Base-by-base conservation (phyloP, 1,284 basidiomycete species). In the Ustilago sp. region DNA sequence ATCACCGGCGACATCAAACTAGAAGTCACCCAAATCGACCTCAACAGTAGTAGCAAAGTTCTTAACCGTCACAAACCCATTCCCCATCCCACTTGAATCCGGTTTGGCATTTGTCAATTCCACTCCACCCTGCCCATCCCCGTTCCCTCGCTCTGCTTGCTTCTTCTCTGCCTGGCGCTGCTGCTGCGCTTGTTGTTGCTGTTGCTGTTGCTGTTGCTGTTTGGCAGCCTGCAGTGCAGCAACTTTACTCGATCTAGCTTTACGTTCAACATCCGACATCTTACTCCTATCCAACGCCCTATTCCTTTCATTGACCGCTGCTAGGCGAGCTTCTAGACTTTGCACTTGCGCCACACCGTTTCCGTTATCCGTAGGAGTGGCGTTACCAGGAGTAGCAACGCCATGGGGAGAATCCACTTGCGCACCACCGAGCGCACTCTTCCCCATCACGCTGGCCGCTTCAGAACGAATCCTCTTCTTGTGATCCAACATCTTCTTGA, bases 271-370 rank as follows among this genome's bases (percentile, higher is more conserved):
- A 74, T 90, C 90, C 56, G 92, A 89, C 69, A 94, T 90, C 1
- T 90, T 89, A 79, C 94, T 93, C 70, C 91, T 82, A 68, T 95
- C 96, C 53, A 91, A 91, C 77, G 89, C 90, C 48, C 93, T 89
- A 85, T 98, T 96, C 59, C 93, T 90, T 86, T 95, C 93, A 85
- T 95, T 96, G 68, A 97, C 92, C 83, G 88, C 90, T 19, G 92
- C 90, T 36, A 95, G 77, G 90, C 87, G 68, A 91, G 90, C 50
- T 88, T 88, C 73, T 88, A 87, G 7, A 88, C 86, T 64, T 47
- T 77, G 53, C 2, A 54, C 28, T 17, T 45, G 35, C 5, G 45
- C n/a, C 8, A 4, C 17, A 15, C 15, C n/a, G 2, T 52, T 32
- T 15, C 36, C 12, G 23, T 48, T 23, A 32, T 32, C 8, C 39